These are phyloP conservation scores for Kurtzmaniella quercitrusa DNA, from an alignment of 1,139 yeast genomes.

Conservation along the genomic window DNA sequence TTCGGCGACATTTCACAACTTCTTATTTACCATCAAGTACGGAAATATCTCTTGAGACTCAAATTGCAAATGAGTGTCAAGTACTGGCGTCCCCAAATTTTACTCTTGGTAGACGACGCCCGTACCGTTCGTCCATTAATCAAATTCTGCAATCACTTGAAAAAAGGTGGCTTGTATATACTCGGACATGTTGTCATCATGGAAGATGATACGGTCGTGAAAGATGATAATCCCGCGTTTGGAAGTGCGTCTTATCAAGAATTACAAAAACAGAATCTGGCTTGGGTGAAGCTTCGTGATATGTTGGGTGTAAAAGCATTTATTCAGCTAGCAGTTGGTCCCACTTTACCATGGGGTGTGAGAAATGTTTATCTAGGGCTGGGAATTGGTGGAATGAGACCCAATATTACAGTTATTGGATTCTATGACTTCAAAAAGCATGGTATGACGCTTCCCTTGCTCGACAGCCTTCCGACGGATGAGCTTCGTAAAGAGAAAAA, in stretches of 20 bases:
- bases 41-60: constrained; percentile 78
- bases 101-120: constrained; percentile 85
- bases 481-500: constrained; percentile 66
- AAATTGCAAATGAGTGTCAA: constrained; percentile 87
- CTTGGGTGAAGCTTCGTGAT: constrained; percentile 84
- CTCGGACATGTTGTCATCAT: constrained; percentile 85
- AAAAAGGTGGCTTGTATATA: constrained; percentile 90
- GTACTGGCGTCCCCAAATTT: constrained; percentile 95
- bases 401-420: constrained; percentile 89
- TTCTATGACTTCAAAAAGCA: constrained; percentile 63
- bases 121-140: constrained; percentile 87
- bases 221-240: constrained; percentile 20
- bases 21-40: constrained; percentile 89
- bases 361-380: constrained; percentile 87
- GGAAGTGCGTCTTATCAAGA: constrained; percentile 49
- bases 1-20: constrained; percentile 98
- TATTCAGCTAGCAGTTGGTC: constrained; percentile 87
- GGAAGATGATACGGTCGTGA: constrained; percentile 29
- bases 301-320: constrained; percentile 79
- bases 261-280: constrained; percentile 64
- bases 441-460: constrained; percentile 29
- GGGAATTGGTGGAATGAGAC: constrained; percentile 96
- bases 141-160: constrained; percentile 89
- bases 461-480: constrained; percentile 69
- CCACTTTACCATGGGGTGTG: constrained; percentile 93